These are phyloP conservation scores for Rhizopogon vesiculosus DNA, from an alignment of 768 basidiomycete species.

Conservation along the genomic window DNA sequence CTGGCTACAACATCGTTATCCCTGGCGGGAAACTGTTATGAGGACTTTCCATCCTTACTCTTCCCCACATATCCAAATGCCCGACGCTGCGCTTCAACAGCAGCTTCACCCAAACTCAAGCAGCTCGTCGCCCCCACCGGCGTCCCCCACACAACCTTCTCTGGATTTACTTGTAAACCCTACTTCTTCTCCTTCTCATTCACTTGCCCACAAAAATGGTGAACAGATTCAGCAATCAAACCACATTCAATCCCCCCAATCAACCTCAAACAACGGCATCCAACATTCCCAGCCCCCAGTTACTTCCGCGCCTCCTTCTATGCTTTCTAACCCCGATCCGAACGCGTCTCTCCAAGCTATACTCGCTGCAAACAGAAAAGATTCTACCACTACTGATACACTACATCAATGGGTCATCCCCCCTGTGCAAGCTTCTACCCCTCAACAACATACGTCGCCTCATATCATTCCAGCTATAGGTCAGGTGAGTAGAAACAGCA, in stretches of 20 bases:
- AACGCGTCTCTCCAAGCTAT: conserved; percentile 37
- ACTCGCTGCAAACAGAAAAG: conserved; percentile 29
- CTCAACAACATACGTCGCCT: conserved; percentile 24
- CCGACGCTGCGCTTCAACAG: conserved; percentile 31
- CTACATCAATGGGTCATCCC: conserved; percentile 34
- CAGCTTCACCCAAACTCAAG: conserved; percentile 21
- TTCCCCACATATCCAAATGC: conserved; percentile 38
- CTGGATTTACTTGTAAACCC: conserved; percentile 34
- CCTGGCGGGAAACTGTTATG: conserved; percentile 38
- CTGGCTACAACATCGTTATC: conserved; percentile 32
- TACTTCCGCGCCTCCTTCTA: conserved; percentile 24
- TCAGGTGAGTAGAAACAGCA: conserved; percentile 31
- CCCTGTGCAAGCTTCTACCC: conserved; percentile 15
- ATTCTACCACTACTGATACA: conserved; percentile 23
- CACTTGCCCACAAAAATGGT: conserved; percentile 27
- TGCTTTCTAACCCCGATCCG: conserved; percentile 33
- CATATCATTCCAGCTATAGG: conserved; percentile 26
- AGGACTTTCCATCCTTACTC: conserved; percentile 40
- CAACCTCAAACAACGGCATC: conserved; percentile 15
- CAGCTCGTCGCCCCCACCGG: conserved; percentile 46
- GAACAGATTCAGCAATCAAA: conserved; percentile 28
- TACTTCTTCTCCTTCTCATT: conserved; percentile 19
- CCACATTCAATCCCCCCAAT: conserved; percentile 13
- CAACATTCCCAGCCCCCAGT: conserved; percentile 26
- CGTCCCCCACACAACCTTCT: conserved; percentile 34